Base-by-base conservation (phyloP, 495 filamentous ascomycete species). In the Aspergillus avenaceus region DNA sequence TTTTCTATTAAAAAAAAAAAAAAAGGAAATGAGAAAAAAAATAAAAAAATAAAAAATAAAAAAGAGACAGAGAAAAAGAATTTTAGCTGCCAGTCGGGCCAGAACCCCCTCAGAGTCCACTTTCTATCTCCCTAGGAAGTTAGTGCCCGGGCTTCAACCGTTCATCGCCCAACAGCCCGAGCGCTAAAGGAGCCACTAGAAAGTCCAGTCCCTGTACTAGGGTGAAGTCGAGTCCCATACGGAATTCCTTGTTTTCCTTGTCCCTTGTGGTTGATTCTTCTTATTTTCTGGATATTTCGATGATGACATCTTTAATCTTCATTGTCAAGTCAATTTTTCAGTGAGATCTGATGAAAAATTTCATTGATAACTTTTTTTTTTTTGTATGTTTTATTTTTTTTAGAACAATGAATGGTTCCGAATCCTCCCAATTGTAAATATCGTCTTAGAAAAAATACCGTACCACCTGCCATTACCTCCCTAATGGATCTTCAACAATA, bases 141-240 rank as follows among this genome's bases (percentile, higher is more conserved):
- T 47, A 47, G 45, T 37, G 28, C 26, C 45, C 49, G 27, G 49
- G 29, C 34, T 32, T 47, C 43, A 47, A 46, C 43, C 50, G 50
- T 53, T 47, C 36, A 38, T 47, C 44, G 50, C 49, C 45, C 41
- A 49, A 49, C 54, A 40, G 31, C 47, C 49, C 16, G 36, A 46
- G 45, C 44, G 48, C 48, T 49, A 50, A 49, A 41, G 45, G 38
- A 19, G 46, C 45, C 49, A 41, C 54, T 53, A 54, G 23, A 26
- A 40, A 26, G 50, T 47, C 23, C 28, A 52, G 54, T 52, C 44
- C 44, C 45, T 47, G 49, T 46, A 29, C 42, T 16, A 44, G 49
- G 49, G 41, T 40, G 41, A n/a, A 56, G 46, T 45, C 49, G 26
- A 45, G 42, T 28, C 42, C 34, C 34, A 38, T 38, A 38, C 32